Evolutionary conservation across 306 rosid genomes (phyloP).

Genomic region (Ormosia semicastrata): DNA sequence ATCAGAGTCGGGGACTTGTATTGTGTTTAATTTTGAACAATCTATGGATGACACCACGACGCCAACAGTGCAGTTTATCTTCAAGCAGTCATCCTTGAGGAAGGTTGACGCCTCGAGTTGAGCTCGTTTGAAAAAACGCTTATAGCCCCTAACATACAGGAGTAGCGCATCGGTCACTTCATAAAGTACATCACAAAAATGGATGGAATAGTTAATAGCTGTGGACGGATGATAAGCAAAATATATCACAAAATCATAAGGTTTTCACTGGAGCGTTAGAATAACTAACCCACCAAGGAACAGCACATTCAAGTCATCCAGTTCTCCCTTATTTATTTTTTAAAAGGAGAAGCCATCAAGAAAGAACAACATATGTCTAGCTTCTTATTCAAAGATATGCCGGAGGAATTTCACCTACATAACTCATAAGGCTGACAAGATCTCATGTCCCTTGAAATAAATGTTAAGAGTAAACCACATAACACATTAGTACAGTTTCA

Average conservation of each 20-base stretch:
- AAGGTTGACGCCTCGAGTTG: slow-evolving; percentile 77
- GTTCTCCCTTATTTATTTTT: too few species aligned
- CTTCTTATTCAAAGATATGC: neutral
- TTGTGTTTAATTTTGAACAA: slow-evolving; percentile 73
- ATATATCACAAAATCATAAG: neutral
- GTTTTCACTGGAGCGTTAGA: neutral
- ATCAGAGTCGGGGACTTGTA: slow-evolving; percentile 89
- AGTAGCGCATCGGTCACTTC: neutral
- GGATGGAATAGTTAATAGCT: neutral
- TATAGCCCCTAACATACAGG: slow-evolving; percentile 75
- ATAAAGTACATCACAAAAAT: neutral
- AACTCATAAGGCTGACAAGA: too few species aligned
- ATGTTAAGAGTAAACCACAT: too few species aligned
- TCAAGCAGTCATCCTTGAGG: slow-evolving; percentile 94
- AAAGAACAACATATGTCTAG: neutral
- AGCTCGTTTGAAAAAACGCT: slow-evolving; percentile 84
- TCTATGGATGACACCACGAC: slow-evolving; percentile 91
- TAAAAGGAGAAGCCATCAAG: neutral
- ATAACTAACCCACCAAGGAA: neutral
- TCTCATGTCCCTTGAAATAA: too few species aligned
- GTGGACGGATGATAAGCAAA: neutral
- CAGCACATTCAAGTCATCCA: neutral
- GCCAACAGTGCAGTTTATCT: slow-evolving; percentile 97
- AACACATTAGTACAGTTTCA: too few species aligned
- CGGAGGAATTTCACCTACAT: too few species aligned